Evolutionary conservation across 2,329 filamentous ascomycete genomes (phyloP).

Genomic region (Immersiporthe knoxdaviesiana): DNA sequence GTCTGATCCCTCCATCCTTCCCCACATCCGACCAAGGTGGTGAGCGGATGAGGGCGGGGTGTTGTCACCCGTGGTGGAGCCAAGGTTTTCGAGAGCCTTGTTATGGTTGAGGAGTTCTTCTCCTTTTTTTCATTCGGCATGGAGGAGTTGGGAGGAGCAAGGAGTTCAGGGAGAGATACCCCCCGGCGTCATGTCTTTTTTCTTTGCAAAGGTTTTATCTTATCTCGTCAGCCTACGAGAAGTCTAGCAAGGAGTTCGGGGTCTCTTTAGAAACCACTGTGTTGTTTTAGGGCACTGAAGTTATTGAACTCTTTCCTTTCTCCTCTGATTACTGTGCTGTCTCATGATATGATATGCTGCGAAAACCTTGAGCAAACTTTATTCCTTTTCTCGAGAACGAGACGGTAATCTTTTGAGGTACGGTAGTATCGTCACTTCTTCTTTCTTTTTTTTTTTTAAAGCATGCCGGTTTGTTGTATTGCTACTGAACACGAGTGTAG

Average conservation of each 20-base stretch:
- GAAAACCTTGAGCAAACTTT: background rate
- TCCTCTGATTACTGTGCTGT: background rate
- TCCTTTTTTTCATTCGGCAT: background rate
- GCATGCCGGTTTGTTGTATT: too few species aligned
- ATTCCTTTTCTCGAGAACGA: background rate
- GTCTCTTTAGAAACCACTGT: background rate
- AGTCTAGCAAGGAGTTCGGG: background rate
- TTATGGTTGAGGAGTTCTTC: background rate
- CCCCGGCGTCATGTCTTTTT: background rate
- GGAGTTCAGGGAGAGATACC: background rate
- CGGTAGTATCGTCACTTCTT: background rate
- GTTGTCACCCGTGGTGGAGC: background rate
- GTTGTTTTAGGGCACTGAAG: background rate
- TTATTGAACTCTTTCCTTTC: background rate
- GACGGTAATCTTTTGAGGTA: background rate
- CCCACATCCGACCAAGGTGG: background rate
- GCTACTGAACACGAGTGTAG: too few species aligned
- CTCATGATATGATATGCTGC: background rate
- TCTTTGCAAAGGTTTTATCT: background rate
- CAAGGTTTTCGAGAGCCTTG: constrained; percentile 1
- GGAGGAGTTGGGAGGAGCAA: background rate
- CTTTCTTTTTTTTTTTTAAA: too few species aligned
- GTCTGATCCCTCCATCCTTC: background rate
- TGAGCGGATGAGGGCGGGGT: background rate
- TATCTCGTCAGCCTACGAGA: background rate